Percentiles rank a stretch among this genome's conserved stretches.
Evolutionary conservation across 2,329 filamentous ascomycete genomes (phyloP).

Genomic region (Xylariaceae sp.): DNA sequence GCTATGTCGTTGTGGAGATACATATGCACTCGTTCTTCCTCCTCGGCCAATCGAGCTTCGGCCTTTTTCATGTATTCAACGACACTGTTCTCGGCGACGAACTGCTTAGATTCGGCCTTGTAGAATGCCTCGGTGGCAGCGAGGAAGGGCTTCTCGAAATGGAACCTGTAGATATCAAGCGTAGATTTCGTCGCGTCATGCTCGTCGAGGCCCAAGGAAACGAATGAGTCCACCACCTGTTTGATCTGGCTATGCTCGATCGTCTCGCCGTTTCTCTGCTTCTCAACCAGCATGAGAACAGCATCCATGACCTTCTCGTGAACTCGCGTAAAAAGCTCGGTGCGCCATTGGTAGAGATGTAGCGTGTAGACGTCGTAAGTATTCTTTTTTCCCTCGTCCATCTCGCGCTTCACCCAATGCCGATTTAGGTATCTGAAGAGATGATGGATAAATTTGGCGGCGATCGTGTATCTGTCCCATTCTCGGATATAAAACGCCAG

Average conservation of each 20-base stretch:
- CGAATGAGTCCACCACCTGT: constrained; percentile 93
- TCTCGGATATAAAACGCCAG: constrained; percentile 93
- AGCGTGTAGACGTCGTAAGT: constrained; percentile 98
- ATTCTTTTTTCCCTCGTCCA: constrained; percentile 98
- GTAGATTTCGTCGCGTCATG: constrained; percentile 91
- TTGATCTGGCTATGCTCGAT: constrained; percentile 98
- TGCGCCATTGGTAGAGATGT: constrained; percentile 93
- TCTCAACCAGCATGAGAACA: constrained; percentile 92
- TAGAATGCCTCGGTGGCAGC: constrained; percentile 85
- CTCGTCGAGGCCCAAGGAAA: constrained; percentile 92
- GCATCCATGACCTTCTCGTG: constrained; percentile 91
- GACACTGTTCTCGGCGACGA: constrained; percentile 94
- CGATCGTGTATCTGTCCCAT: constrained; percentile 94
- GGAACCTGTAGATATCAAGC: constrained; percentile 88
- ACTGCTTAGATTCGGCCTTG: constrained; percentile 87
- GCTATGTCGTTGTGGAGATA: constrained; percentile 93
- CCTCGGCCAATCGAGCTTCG: constrained; percentile 83
- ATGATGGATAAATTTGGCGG: constrained; percentile 97
- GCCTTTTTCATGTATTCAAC: constrained; percentile 99
- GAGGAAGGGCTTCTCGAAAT: constrained; percentile 93
- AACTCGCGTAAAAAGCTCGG: constrained; percentile 84
- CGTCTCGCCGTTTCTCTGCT: constrained; percentile 95
- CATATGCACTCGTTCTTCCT: constrained; percentile 89
- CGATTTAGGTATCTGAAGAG: constrained; percentile 94
- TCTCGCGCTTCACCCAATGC: constrained; percentile 98